Conservation (phyloP, 768 basidiomycete genomes). For the Suillus ampliporus region DNA sequence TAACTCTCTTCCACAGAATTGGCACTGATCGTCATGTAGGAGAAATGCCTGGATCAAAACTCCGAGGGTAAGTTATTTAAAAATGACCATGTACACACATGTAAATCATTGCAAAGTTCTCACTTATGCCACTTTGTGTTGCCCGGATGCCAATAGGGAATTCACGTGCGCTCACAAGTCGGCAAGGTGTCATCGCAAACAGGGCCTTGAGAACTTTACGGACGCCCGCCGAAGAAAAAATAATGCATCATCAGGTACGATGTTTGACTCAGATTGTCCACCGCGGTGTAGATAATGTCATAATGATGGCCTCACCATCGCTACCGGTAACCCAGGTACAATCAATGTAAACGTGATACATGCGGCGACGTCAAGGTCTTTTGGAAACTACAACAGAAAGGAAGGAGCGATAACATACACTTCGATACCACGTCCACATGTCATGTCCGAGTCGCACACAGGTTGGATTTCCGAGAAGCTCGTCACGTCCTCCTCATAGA, state of each 20-base stretch:
- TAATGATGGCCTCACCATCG: not conserved
- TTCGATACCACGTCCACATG: not conserved
- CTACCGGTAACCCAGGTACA: not conserved
- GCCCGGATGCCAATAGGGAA: no score
- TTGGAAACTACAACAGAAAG: not conserved
- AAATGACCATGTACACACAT: not conserved
- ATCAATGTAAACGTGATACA: not conserved
- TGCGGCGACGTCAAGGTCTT: not conserved
- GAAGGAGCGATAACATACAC: not conserved
- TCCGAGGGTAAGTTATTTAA: no score
- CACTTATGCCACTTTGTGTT: no score
- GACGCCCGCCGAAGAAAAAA: not conserved
- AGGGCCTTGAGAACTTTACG: not conserved
- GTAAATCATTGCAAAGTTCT: not conserved
- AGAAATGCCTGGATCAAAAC: no score
- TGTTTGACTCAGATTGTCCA: not conserved
- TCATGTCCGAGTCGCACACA: no score
- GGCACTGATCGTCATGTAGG: no score
- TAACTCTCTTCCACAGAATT: no score
- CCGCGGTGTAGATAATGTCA: no score
- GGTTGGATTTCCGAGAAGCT: no score
- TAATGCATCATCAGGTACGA: not conserved
- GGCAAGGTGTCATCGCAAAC: not conserved
- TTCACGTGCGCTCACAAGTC: not conserved
- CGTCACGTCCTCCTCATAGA: no score